Evolutionary conservation across 192 early-diverging fungal genomes (phyloP), one percentile per base, ranked within the genome.

Genomic region (Pilaira anomala): DNA sequence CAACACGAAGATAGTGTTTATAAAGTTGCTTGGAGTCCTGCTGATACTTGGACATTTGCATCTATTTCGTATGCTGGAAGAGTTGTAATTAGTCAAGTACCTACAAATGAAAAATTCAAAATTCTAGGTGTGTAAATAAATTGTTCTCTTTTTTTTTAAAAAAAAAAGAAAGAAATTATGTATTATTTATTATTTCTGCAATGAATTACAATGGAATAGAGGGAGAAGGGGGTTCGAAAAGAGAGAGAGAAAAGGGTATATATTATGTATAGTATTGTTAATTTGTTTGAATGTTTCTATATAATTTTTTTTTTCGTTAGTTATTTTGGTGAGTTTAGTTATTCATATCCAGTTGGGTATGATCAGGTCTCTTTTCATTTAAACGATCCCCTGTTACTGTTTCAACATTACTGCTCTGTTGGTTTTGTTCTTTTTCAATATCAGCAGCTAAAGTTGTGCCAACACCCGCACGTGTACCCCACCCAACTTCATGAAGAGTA

Each of bases 1-100:
- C 93, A 96, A 66, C 95, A 96, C 72, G 94, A 98, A 71, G 92
- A 96, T 52, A 91, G 89, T 63, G 95, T 98, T 2, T 97, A 97
- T 66, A 76, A 89, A 5, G 88, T 87, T 2, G 85, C 88, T 18
- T 98, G 96, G 96, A 96, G 94, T 50, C 77, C 76, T 5, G 85
- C 85, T 0, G 94, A 96, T 74, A 91, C 93, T 1, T 98, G 96
- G 96, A 79, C 94, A 12, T 98, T 96, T 83, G 88, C 91, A 18
- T 95, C 93, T 3, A 68, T 96, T 24, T 97, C 94, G 24, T 93
- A 93, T 75, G 95, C 94, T 72, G 96, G 96, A 9, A 85, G 93
- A 12, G 80, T 95, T n/a, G 91, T 94, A 22, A 85, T 98, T 49
- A 98, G 93, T 73, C 75, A 87, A 30, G 96, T 97, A 13, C 96